Evolutionary conservation across 306 rosid species (phyloP).

Genomic region (Aeschynomene evenia): DNA sequence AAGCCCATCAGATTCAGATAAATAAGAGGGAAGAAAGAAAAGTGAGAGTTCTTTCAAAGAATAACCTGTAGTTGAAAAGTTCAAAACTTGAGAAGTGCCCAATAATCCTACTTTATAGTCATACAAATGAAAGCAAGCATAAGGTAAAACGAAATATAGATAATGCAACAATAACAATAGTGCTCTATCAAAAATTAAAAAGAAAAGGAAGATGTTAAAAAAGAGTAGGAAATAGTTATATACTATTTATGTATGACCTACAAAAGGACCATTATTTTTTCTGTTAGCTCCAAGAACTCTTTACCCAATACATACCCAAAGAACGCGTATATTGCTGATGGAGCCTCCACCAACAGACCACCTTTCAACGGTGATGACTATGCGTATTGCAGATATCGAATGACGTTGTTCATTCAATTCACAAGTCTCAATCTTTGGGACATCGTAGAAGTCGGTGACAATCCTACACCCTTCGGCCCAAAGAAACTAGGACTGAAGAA

Average conservation of each 20-base stretch:
- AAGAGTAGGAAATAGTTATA: background rate
- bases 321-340: too few species aligned
- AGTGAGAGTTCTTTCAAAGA: background rate
- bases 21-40: background rate
- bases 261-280: too few species aligned
- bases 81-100: conserved; percentile 50
- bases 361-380: too few species aligned
- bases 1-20: background rate
- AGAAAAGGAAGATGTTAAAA: background rate
- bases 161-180: background rate
- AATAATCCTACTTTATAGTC: conserved; percentile 47
- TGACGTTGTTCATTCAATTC: too few species aligned
- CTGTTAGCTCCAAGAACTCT: too few species aligned
- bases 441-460: too few species aligned
- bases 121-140: conserved; percentile 40
- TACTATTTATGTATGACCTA: background rate
- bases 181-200: background rate
- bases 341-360: too few species aligned
- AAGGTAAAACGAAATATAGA: background rate
- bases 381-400: too few species aligned
- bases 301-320: too few species aligned
- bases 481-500: too few species aligned
- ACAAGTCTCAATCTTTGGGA: too few species aligned
- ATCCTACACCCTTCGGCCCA: too few species aligned
- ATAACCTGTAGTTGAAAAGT: conserved; percentile 68